These are phyloP conservation scores for Aspergillus viridinutans DNA, from an alignment of 2,329 filamentous ascomycete species.

Conservation along the genomic window DNA sequence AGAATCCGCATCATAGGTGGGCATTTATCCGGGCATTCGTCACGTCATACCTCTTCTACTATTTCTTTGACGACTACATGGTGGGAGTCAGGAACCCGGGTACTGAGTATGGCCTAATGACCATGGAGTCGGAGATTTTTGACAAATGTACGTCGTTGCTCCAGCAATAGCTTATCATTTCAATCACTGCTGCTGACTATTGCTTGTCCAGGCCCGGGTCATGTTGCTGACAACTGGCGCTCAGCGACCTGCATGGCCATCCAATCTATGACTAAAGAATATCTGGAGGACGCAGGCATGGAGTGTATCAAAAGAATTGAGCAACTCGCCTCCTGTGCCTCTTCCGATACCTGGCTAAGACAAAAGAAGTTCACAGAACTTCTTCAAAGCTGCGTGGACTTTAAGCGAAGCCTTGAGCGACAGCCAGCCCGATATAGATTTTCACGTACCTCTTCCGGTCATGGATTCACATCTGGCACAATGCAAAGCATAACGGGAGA, in stretches of 20 bases:
- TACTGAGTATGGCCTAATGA: not conserved
- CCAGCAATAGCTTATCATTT: not conserved
- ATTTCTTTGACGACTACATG: not conserved
- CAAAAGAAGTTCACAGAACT: not conserved
- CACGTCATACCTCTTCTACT: not conserved
- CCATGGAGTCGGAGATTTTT: not conserved
- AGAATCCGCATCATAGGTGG: not conserved
- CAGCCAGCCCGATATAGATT: not conserved
- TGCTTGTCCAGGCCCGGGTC: conserved; percentile 5
- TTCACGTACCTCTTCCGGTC: not conserved
- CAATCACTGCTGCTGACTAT: not conserved
- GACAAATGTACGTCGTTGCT: not conserved
- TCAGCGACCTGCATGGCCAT: conserved; percentile 14
- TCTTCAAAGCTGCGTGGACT: not conserved
- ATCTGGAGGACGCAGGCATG: not conserved
- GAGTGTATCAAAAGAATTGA: not conserved
- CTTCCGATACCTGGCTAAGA: not conserved
- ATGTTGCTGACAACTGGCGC: conserved; percentile 16
- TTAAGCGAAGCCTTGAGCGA: not conserved
- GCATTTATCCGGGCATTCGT: not conserved
- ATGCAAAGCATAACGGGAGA: not conserved
- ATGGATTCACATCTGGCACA: not conserved
- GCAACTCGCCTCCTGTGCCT: not conserved
- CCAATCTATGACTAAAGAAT: not conserved
- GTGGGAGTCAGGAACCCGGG: not conserved